phyloP scores from a whole-genome alignment of 2,329 filamentous ascomycete genomes.

The Keithomyces neogunnii region DNA sequence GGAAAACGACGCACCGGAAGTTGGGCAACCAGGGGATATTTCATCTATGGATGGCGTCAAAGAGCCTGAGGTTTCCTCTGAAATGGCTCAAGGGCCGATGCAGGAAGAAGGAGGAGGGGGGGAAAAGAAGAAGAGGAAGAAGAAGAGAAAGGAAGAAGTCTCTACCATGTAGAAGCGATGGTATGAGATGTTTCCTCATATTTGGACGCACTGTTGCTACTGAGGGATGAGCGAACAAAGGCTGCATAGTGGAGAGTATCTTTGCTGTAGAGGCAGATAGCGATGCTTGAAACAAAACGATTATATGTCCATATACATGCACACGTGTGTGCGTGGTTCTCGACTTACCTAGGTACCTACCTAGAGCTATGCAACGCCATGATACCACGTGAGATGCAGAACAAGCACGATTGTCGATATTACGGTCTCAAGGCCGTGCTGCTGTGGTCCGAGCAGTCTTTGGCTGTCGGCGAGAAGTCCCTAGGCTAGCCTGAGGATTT shows the following conservation, averaged over 20 bases:
- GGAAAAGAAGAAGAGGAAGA: too few relatives aligned
- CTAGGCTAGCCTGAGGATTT: too few relatives aligned
- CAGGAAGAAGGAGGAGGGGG: not conserved
- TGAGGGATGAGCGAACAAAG: not conserved
- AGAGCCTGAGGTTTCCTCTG: not conserved
- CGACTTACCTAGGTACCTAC: too few relatives aligned
- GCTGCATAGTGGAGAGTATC: not conserved
- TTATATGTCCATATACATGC: not conserved
- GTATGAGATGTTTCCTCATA: not conserved
- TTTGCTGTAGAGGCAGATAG: not conserved
- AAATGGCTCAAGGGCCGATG: not conserved
- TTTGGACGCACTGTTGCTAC: not conserved
- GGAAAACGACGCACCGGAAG: conserved; percentile 19
- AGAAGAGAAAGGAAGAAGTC: not conserved
- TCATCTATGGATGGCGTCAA: not conserved
- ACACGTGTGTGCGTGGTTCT: too few relatives aligned
- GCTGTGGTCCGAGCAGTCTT: too few relatives aligned
- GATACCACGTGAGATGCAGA: too few relatives aligned
- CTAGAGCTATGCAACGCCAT: too few relatives aligned
- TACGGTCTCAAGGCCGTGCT: too few relatives aligned
- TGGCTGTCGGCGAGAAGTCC: too few relatives aligned
- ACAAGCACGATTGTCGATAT: too few relatives aligned
- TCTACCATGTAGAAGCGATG: conserved; percentile 3
- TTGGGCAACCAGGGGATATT: conserved; percentile 5
- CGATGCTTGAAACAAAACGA: not conserved